phyloP scores from a whole-genome alignment of 2,329 filamentous ascomycete genomes.

The Emmonsia crescens region DNA sequence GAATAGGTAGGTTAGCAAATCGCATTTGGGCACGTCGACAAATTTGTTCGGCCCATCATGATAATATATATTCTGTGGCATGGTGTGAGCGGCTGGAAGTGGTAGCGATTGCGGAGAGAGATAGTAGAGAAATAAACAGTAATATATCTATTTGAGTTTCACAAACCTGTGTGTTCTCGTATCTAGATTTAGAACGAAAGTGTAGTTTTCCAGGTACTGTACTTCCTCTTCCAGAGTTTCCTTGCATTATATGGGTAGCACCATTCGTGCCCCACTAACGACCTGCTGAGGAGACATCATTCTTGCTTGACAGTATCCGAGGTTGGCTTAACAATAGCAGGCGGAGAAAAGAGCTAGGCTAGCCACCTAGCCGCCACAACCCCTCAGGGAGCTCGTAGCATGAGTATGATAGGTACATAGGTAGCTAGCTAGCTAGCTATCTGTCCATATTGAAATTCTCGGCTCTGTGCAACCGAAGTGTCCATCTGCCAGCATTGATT shows the following conservation, averaged over 20 bases:
- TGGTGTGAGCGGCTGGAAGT: neutral
- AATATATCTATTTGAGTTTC: neutral
- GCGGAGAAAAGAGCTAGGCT: neutral
- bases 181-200: too few species aligned
- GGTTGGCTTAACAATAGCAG: neutral
- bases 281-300: neutral
- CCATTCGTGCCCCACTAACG: neutral
- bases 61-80: constrained; percentile 1
- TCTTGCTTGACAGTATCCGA: neutral
- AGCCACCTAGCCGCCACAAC: neutral
- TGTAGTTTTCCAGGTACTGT: neutral
- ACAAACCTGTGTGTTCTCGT: neutral
- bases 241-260: neutral
- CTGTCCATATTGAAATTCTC: neutral
- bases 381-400: neutral
- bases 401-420: neutral
- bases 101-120: neutral
- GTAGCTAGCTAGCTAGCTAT: neutral
- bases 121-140: neutral
- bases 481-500: neutral
- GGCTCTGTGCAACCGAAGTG: neutral
- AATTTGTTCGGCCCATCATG: constrained; percentile 1
- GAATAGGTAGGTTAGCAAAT: constrained; percentile 1
- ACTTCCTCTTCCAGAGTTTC: neutral
- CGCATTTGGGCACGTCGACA: neutral